Evolutionary conservation across 306 rosid genomes (phyloP).

Genomic region (Gastrolobium bilobum): DNA sequence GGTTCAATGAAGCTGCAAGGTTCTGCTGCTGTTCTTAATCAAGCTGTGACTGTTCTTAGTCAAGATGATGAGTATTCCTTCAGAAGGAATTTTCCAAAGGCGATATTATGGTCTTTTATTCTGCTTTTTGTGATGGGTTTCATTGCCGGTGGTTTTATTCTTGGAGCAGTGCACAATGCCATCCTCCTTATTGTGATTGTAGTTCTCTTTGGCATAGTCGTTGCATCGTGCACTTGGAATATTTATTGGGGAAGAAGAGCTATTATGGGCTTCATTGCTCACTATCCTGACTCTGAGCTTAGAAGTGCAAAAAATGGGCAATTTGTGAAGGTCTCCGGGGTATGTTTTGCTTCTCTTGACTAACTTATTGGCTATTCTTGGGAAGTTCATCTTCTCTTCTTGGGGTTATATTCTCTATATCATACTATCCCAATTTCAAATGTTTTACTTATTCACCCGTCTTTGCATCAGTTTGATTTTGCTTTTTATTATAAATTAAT

Average conservation of each 20-base stretch:
- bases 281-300: conserved; percentile 95
- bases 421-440: not conserved
- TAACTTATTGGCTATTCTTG: conserved; percentile 30
- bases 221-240: conserved; percentile 89
- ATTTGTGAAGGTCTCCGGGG: conserved; percentile 98
- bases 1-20: conserved; percentile 88
- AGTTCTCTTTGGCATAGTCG: conserved; percentile 81
- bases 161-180: conserved; percentile 93
- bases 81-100: conserved; percentile 85
- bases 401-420: conserved; percentile 13
- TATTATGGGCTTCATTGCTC: conserved; percentile 71
- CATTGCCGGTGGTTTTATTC: conserved; percentile 98
- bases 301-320: conserved; percentile 98
- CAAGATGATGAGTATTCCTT: conserved; percentile 86
- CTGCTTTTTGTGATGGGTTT: conserved; percentile 97
- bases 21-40: conserved; percentile 72
- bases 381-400: conserved; percentile 24
- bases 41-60: conserved; percentile 82
- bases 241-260: conserved; percentile 93
- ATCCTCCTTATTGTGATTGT: conserved; percentile 90
- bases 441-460: conserved; percentile 4
- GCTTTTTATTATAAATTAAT: conserved; percentile 29
- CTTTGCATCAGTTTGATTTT: conserved; percentile 37
- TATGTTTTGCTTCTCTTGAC: conserved; percentile 60
- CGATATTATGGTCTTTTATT: conserved; percentile 86